Base-by-base conservation (phyloP, 192 early-diverging fungal genomes). In the Coemansia sp. region DNA sequence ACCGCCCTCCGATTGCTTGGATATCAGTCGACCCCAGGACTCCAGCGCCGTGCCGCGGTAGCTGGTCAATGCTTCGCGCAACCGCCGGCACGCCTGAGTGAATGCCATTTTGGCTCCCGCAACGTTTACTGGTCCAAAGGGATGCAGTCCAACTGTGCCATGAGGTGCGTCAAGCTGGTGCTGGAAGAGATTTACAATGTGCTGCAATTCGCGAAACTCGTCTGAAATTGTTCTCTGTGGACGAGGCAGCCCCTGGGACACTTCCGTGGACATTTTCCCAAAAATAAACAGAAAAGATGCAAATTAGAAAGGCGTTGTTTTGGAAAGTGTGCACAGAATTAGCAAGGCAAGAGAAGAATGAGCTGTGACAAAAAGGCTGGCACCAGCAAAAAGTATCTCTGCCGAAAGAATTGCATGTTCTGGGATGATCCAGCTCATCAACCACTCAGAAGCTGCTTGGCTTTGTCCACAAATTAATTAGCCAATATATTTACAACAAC, bases 1-100 rank as follows among this genome's bases (percentile, higher is more conserved):
- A 14, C 17, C 21, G 3, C 19, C 29, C 13, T 14, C 14, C n/a
- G n/a, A n/a, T n/a, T n/a, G 25, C n/a, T 10, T 47, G n/a, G 37
- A 14, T 43, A 11, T 42, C 25, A 75, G 42, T 10, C 50, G 56
- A 4, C 6, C 41, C 73, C 73, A 77, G 4, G 73, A 66, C 3
- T 34, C 53, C 11, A 77, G 63, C 9, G 73, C 70, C 11, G 41
- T 70, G 36, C 62, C 63, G 15, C 63, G 63, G 51, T 70, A 77
- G n/a, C 39, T 32, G 0, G 33, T 34, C 2, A 77, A 53, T 3
- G 63, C 58, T 15, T 37, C 45, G 9, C 67, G 67, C 9, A 77
- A 46, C 8, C 73, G 66, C 31, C 17, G 17, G 32, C 62, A 69
- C 9, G 73, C 54, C 25, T 62, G 59, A 0, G 46, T 40, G 39